Evolutionary conservation across 306 rosid species (phyloP), one percentile per base, ranked within the genome.

Genomic region (Ormosia semicastrata): DNA sequence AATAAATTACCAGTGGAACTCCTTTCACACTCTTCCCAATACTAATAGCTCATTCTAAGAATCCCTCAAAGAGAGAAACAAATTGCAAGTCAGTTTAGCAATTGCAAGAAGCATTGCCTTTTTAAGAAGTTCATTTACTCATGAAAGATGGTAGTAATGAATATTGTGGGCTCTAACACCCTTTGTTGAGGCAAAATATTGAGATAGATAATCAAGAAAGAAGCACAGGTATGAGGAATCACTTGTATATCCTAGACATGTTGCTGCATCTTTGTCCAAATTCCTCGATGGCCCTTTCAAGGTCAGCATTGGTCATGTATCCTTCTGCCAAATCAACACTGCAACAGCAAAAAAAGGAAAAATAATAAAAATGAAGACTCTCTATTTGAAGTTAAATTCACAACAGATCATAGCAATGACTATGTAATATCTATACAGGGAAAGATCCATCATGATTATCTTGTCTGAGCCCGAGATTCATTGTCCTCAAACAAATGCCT

Each of bases 161-260:
- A 4, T 73, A 60, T 34, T 64, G 10, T 29, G 15, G n/a, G 18
- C 30, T 58, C 69, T 12, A 76, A 56, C 36, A 18, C 40, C 58
- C 24, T 82, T 70, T n/a, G 49, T 10, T 3, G 71, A 56, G 12
- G 59, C 57, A 53, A 58, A 83, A 75, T 9, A 68, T 49, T 36
- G 80, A 70, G 14, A 83, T 66, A 71, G 65, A 50, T 34, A 70
- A 76, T 73, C n/a, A 82, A 65, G n/a, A 41, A 71, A 62, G 43
- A 39, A 67, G 44, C 72, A 73, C 14, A 56, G n/a, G 81, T 74
- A 46, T 79, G 84, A 82, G 81, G 79, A 89, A 87, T 90, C 88
- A 95, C 99, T 96, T 95, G 89, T 95, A 95, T 67, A 95, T 89
- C 83, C 93, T 89, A 82, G 98, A 90, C 87, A 93, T 95, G 83